phyloP scores from a whole-genome alignment of 306 rosid species.

The Castanea crenata region DNA sequence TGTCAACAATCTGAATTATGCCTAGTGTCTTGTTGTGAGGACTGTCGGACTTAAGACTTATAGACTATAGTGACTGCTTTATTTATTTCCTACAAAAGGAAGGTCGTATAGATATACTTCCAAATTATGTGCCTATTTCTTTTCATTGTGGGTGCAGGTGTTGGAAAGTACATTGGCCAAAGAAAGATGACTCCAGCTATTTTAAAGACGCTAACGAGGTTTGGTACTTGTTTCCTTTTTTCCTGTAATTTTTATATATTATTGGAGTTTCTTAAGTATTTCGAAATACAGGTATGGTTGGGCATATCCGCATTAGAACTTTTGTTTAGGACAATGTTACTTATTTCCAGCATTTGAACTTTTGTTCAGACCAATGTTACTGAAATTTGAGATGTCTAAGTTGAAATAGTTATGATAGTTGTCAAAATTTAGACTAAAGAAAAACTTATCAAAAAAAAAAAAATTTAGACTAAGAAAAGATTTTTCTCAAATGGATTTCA shows the following conservation, averaged over 20 bases:
- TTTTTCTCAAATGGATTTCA: not conserved
- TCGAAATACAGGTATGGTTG: not conserved
- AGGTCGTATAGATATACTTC: not conserved
- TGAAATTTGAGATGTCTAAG: not conserved
- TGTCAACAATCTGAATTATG: not conserved
- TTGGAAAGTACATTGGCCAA: slow-evolving; percentile 50
- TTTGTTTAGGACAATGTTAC: not conserved
- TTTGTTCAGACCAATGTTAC: not conserved
- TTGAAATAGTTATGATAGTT: not conserved
- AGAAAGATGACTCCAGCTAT: slow-evolving; percentile 34
- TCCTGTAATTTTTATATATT: not conserved
- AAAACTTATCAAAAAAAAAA: not conserved
- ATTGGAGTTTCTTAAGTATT: not conserved
- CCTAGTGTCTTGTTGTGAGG: not conserved
- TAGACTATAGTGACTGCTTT: not conserved
- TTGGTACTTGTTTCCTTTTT: slow-evolving; percentile 1
- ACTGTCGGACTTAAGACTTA: not conserved
- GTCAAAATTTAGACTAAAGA: not conserved
- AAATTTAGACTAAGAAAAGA: not conserved
- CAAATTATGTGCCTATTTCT: not conserved
- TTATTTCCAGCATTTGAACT: not conserved
- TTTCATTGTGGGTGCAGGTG: slow-evolving; percentile 29
- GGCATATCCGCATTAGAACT: not conserved
- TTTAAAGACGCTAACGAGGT: slow-evolving; percentile 64
- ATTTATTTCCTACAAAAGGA: not conserved